Conservation (phyloP, 345 rosid genomes). For the Firmiana major region DNA sequence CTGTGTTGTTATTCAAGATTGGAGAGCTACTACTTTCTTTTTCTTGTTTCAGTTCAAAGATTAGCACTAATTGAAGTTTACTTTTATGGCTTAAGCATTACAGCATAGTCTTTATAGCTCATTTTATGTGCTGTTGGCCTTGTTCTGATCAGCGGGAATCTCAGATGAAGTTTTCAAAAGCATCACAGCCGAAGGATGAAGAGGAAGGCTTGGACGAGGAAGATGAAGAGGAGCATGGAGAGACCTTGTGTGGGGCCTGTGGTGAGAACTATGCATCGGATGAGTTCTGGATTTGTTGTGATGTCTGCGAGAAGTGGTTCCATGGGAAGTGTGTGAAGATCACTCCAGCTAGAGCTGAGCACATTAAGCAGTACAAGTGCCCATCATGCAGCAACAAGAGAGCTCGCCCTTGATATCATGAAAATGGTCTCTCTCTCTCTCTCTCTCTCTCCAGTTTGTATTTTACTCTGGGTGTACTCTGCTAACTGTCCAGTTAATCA, state of each 20-base stretch:
- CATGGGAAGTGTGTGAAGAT: conserved; percentile 66
- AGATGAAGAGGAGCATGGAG: conserved; percentile 56
- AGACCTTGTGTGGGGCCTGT: conserved; percentile 60
- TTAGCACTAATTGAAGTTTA: neutral
- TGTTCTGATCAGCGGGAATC: conserved; percentile 24
- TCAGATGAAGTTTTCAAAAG: conserved; percentile 37
- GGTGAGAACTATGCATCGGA: conserved; percentile 69
- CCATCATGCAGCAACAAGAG: conserved; percentile 68
- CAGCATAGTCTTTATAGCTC: neutral
- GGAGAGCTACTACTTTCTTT: neutral
- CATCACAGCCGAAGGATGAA: conserved; percentile 33
- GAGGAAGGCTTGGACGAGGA: conserved; percentile 49
- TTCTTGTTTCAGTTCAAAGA: neutral
- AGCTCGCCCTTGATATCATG: conserved; percentile 42
- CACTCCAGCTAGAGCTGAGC: conserved; percentile 65
- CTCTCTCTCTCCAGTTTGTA: neutral
- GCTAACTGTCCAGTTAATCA: neutral
- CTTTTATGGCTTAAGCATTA: neutral
- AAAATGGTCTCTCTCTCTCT: neutral
- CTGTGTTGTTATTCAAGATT: neutral
- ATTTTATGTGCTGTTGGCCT: neutral
- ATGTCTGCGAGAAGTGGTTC: conserved; percentile 72
- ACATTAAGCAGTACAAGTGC: conserved; percentile 60
- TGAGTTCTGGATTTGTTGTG: conserved; percentile 87
- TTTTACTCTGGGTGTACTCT: neutral